Evolutionary conservation across 1,284 basidiomycete genomes (phyloP).

Genomic region (Irpex sp.): DNA sequence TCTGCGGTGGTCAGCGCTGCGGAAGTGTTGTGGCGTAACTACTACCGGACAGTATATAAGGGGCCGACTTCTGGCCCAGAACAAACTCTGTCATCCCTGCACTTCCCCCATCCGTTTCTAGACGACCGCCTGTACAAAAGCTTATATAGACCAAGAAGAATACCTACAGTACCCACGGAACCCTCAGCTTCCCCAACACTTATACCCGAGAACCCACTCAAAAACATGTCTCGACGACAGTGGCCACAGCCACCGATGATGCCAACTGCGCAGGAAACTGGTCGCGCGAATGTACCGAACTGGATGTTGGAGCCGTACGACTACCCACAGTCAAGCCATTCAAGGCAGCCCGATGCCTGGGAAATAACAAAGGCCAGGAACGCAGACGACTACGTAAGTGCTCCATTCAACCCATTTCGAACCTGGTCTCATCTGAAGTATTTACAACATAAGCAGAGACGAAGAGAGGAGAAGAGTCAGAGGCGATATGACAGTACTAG

Average conservation of each 20-base stretch:
- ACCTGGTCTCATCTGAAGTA: background rate
- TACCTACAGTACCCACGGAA: background rate
- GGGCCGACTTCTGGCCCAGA: background rate
- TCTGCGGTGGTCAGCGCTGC: background rate
- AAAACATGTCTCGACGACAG: background rate
- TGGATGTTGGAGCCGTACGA: background rate
- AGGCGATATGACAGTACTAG: background rate
- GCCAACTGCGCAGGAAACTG: background rate
- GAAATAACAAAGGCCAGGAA: background rate
- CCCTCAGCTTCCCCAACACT: background rate
- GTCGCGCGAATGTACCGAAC: background rate
- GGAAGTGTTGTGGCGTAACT: background rate
- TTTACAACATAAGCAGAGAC: background rate
- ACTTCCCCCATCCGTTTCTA: background rate
- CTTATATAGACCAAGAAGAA: background rate
- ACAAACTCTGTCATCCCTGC: background rate
- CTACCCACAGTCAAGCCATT: background rate
- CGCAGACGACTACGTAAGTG: background rate
- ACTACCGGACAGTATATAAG: background rate
- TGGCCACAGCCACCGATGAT: background rate
- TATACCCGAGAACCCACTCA: background rate
- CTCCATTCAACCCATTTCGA: background rate
- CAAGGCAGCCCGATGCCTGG: background rate
- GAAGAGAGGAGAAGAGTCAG: background rate
- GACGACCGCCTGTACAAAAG: background rate